Evolutionary conservation across 768 basidiomycete species (phyloP), one percentile per base, ranked within the genome.

Genomic region (Podaxis sp.): DNA sequence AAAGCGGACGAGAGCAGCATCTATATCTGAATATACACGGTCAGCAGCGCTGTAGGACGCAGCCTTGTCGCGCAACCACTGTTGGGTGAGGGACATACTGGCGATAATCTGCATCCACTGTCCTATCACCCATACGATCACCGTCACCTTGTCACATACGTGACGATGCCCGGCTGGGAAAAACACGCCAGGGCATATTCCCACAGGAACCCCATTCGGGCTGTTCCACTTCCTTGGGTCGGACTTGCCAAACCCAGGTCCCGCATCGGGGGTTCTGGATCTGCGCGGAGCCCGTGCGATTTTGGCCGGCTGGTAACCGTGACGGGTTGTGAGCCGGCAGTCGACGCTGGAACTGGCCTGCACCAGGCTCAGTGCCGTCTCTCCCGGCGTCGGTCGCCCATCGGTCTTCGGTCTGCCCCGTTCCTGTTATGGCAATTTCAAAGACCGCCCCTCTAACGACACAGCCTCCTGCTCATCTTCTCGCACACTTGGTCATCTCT

Each of bases 31-130:
- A 65, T 81, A 88, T 55, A 92, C 84, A 55, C 83, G 79, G 59
- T 88, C 84, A 22, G 68, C 72, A 56, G 80, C 69, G 2, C 75
- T 68, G 69, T 95, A 95, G 24, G 83, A 70, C 64, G 76, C 78
- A 62, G 83, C 76, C 65, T 87, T 85, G 65, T 90, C 82, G 27
- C 83, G 80, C 63, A 94, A 80, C 91, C 91, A 94, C 71, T 76
- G 77, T 67, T 78, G 79, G 5, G 80, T 82, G 65, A 82, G 76
- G 1, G 79, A 72, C 69, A 70, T 73, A 52, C 50, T 52, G 38
- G 54, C 22, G 56, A 63, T 56, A 61, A 53, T 65, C 49, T 57
- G 22, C 25, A 27, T 7, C 22, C 57, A 8, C 29, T 37, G 25
- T 13, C 38, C 36, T 55, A 50, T 58, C 41, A 25, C 46, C 7